Evolutionary conservation across 108 stramenopile species (phyloP), one percentile per base, ranked within the genome.

Genomic region (Stephanodiscus minutulus): DNA sequence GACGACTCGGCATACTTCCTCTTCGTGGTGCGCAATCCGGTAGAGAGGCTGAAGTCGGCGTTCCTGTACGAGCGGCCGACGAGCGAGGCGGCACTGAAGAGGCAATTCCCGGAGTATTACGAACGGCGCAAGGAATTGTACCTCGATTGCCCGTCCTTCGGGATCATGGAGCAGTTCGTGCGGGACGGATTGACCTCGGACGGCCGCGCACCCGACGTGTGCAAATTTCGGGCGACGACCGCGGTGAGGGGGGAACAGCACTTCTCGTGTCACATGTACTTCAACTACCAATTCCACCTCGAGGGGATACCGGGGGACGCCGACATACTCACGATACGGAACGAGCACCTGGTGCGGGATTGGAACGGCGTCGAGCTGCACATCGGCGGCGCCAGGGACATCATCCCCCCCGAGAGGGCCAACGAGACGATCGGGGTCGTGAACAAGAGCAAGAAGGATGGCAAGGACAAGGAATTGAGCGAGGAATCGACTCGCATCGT

Each of bases 251-350:
- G 73, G 5, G 39, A 44, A 7, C 37, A 47, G 31, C 73, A 74
- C 33, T 61, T 41, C 58, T 18, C 56, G 18, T 67, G 73, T 61
- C 73, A 74, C 60, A 54, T 60, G 41, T 78, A 66, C 56, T 78
- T 72, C 35, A 78, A 78, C 21, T 78, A 78, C 55, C 77, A 78
- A 35, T 78, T 78, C 66, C 70, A 78, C 46, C 67, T 67, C 21
- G 77, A 78, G 77, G 77, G 70, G 10, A 44, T 71, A 2, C 70
- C 65, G 20, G 22, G 31, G 15, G 66, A 56, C 54, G 70, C 65
- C 7, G 43, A 49, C 29, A 62, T 78, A n/a, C 63, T 71, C 33
- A 70, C 72, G 28, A 78, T 78, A 64, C 33, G 70, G 29, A 78
- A 78, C 61, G 70, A 72, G 49, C 73, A 74, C 53, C 44, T 74